A percentile compares a stretch with the other conserved stretches of the same genome.
These are phyloP conservation scores for Malassezia slooffiae DNA, from an alignment of 1,284 basidiomycete species.

Conservation along the genomic window DNA sequence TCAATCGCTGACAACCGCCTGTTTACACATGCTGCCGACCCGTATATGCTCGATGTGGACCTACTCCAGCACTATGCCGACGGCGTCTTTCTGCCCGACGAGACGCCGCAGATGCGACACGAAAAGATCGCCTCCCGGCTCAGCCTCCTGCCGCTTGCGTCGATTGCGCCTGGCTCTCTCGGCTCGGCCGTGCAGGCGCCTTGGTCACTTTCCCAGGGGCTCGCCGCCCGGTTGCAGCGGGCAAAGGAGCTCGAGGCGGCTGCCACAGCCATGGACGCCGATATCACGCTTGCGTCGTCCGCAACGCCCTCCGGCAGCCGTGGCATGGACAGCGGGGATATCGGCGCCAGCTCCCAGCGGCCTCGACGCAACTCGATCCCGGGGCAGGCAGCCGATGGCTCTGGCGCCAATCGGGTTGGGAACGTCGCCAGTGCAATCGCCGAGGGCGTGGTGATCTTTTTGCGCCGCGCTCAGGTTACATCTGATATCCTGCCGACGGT, in stretches of 20 bases:
- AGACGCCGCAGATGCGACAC: constrained; percentile 11
- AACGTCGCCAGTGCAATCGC: too few relatives aligned
- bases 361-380: too few relatives aligned
- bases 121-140: constrained; percentile 2
- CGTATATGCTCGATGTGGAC: constrained; percentile 12
- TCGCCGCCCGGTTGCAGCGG: background rate
- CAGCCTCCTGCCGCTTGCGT: constrained; percentile 6
- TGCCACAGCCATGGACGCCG: constrained; percentile 6
- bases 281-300: constrained; percentile 7
- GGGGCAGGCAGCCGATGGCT: too few relatives aligned
- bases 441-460: background rate
- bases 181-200: constrained; percentile 1
- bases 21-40: background rate
- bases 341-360: too few relatives aligned
- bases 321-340: too few relatives aligned
- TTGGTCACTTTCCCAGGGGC: background rate
- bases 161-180: constrained; percentile 1
- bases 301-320: too few relatives aligned
- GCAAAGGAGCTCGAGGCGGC: constrained; percentile 8
- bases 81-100: constrained; percentile 8
- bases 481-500: background rate
- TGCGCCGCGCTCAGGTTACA: background rate
- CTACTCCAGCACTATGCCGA: background rate
- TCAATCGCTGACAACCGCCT: background rate
- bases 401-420: too few relatives aligned